Percentiles rank a stretch among this genome's conserved stretches.
Conservation (phyloP, 306 rosid species). For the Medicago truncatula region DNA sequence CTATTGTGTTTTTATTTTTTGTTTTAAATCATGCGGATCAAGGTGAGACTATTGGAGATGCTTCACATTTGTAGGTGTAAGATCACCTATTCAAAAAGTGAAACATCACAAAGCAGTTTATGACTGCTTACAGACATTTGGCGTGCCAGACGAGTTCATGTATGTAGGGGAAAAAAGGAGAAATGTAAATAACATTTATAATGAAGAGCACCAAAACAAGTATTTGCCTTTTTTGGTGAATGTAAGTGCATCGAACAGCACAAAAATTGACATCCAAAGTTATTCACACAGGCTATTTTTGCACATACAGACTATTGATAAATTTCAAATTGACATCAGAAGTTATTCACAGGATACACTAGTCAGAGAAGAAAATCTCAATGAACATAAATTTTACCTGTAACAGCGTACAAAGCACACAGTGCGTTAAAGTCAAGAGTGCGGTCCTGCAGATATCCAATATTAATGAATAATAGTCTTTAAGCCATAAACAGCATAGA, state of each 20-base stretch:
- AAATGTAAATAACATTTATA: constrained; percentile 1
- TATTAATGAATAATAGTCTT: neutral
- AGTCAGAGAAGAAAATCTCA: neutral
- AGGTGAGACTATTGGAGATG: neutral
- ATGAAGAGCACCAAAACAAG: neutral
- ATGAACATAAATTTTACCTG: constrained; percentile 60
- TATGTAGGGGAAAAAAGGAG: neutral
- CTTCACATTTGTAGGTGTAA: neutral
- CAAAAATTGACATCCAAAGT: neutral
- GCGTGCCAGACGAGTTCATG: neutral
- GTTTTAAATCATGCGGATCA: neutral
- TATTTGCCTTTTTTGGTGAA: constrained; percentile 15
- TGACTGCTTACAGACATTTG: constrained; percentile 3
- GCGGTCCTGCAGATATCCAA: constrained; percentile 74
- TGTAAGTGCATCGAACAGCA: constrained; percentile 1
- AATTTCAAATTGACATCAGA: constrained; percentile 14
- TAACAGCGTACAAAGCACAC: constrained; percentile 94
- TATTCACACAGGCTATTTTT: neutral
- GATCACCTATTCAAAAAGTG: constrained; percentile 13
- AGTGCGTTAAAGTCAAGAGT: constrained; percentile 88
- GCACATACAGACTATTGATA: constrained; percentile 7
- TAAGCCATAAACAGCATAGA: constrained; percentile 33
- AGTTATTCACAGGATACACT: constrained; percentile 26
- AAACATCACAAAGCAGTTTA: constrained; percentile 25
- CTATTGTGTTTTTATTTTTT: neutral